phyloP scores from a whole-genome alignment of 1,139 yeast genomes.

The Saccharomyces uvarum region DNA sequence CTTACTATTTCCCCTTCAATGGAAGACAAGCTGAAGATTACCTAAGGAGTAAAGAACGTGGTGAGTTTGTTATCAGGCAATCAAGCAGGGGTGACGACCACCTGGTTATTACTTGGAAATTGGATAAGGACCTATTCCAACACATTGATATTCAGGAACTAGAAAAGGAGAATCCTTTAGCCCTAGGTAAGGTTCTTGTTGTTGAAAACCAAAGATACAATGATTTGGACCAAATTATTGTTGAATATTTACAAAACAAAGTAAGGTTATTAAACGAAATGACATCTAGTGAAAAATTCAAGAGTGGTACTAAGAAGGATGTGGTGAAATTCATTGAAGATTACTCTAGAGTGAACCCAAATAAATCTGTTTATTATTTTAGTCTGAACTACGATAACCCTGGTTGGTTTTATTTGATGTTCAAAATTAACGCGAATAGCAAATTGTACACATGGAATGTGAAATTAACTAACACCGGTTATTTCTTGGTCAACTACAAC shows the following conservation, averaged over 20 bases:
- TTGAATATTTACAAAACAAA: slow-evolving; percentile 79
- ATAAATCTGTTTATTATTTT: slow-evolving; percentile 84
- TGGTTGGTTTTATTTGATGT: slow-evolving; percentile 81
- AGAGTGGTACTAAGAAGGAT: slow-evolving; percentile 70
- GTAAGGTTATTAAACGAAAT: slow-evolving; percentile 80
- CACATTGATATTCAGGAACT: slow-evolving; percentile 81
- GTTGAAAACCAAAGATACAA: slow-evolving; percentile 68
- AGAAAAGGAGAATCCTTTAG: slow-evolving; percentile 54
- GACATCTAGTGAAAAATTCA: slow-evolving; percentile 81
- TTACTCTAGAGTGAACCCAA: slow-evolving; percentile 85
- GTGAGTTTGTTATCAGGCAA: slow-evolving; percentile 91
- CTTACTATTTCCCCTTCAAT: slow-evolving; percentile 77
- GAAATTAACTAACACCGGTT: slow-evolving; percentile 80
- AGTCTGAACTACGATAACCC: slow-evolving; percentile 87
- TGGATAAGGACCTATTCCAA: slow-evolving; percentile 83
- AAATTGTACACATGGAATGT: slow-evolving; percentile 85
- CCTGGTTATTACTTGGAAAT: slow-evolving; percentile 93
- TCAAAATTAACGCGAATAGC: slow-evolving; percentile 67
- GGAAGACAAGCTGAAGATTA: slow-evolving; percentile 87
- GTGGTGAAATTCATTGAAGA: slow-evolving; percentile 83
- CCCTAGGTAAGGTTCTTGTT: slow-evolving; percentile 51
- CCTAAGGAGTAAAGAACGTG: slow-evolving; percentile 80
- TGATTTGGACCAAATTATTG: slow-evolving; percentile 89
- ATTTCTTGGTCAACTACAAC: slow-evolving; percentile 64
- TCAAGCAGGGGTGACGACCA: slow-evolving; percentile 85